Evolutionary conservation across 83 land plant species (phyloP).

Genomic region (Thuja plicata): DNA sequence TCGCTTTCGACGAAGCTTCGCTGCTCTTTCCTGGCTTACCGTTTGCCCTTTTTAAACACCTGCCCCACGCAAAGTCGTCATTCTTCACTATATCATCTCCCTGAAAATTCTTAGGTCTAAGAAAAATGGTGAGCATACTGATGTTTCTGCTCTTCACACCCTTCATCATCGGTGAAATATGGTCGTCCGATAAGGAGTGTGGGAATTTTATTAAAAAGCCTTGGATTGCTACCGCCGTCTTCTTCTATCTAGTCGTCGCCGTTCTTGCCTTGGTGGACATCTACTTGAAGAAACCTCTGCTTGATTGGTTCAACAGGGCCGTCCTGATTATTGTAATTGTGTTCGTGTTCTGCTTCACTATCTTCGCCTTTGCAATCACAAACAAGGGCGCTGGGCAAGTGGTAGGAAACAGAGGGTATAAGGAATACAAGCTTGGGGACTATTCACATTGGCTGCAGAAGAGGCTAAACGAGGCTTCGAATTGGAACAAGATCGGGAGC

Average conservation of each 20-base stretch:
- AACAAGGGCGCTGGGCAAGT: conserved; percentile 82
- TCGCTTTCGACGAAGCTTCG: no score
- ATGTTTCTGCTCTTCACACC: conserved; percentile 72
- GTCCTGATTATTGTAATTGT: conserved; percentile 86
- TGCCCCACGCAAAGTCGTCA: no score
- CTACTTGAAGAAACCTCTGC: conserved; percentile 66
- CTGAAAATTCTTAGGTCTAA: neutral
- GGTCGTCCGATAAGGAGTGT: conserved; percentile 68
- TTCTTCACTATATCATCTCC: no score
- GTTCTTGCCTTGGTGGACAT: conserved; percentile 74
- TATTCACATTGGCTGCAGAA: conserved; percentile 90
- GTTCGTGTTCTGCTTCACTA: conserved; percentile 71
- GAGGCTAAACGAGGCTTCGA: conserved; percentile 49
- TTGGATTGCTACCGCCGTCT: conserved; percentile 66
- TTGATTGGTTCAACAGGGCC: conserved; percentile 79
- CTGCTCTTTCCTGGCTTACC: no score
- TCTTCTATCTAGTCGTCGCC: conserved; percentile 74
- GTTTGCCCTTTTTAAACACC: no score
- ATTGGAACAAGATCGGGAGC: conserved; percentile 84
- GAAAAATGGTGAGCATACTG: conserved; percentile 35
- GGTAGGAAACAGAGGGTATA: conserved; percentile 65
- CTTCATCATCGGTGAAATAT: conserved; percentile 68
- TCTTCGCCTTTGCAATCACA: conserved; percentile 87
- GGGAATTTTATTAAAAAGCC: conserved; percentile 80
- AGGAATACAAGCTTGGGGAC: conserved; percentile 80